Evolutionary conservation across 2,329 filamentous ascomycete species (phyloP).

Genomic region (Laburnicola sp.): DNA sequence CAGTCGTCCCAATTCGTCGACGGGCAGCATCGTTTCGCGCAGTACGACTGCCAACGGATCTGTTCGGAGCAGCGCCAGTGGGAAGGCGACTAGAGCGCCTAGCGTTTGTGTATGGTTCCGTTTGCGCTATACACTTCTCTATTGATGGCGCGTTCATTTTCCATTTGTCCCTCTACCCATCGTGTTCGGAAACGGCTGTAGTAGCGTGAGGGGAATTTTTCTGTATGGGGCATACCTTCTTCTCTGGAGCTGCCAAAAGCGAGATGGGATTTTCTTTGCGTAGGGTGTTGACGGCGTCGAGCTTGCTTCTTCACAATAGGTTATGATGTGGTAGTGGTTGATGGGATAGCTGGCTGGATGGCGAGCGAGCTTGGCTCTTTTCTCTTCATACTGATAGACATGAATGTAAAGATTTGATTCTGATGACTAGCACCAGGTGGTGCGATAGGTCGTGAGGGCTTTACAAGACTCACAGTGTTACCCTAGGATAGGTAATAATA

Average conservation of each 20-base stretch:
- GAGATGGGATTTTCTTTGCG: conserved; percentile 27
- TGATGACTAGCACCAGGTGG: too few species aligned
- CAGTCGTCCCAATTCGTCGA: conserved; percentile 42
- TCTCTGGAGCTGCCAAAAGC: conserved; percentile 24
- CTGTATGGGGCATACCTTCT: conserved; percentile 20
- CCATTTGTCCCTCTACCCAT: conserved; percentile 11
- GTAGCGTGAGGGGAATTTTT: conserved; percentile 18
- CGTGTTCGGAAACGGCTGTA: conserved; percentile 17
- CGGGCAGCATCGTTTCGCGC: conserved; percentile 33
- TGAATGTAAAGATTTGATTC: conserved; percentile 31
- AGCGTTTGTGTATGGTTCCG: conserved; percentile 7
- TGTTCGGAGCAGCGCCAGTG: conserved; percentile 38
- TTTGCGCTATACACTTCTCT: conserved; percentile 15
- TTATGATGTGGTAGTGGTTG: conserved; percentile 4
- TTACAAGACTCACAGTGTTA: too few species aligned
- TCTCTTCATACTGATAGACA: conserved; percentile 28
- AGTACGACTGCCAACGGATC: conserved; percentile 28
- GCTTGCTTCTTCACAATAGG: conserved; percentile 2
- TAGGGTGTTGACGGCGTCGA: conserved; percentile 21
- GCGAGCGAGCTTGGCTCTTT: conserved; percentile 1
- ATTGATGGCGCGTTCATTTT: conserved; percentile 3
- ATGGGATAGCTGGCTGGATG: conserved; percentile 8
- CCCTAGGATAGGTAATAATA: too few species aligned
- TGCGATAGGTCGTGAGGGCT: too few species aligned
- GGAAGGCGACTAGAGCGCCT: conserved; percentile 32